Evolutionary conservation across 2,329 filamentous ascomycete genomes (phyloP), one percentile per base, ranked within the genome.

Genomic region (Cordyceps farinosa): DNA sequence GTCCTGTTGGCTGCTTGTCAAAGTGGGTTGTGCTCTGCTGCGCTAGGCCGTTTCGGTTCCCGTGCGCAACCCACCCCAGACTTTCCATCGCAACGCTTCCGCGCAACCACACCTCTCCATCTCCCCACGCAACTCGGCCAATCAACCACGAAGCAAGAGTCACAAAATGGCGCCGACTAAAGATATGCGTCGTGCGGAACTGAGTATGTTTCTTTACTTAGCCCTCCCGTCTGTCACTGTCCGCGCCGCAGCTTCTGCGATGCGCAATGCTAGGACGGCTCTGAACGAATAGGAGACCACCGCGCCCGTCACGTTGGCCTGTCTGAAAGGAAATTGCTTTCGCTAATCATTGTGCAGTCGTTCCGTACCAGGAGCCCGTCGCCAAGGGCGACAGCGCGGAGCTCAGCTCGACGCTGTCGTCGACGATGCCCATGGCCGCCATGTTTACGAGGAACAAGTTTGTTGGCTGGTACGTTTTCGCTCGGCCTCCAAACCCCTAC

Each of bases 401-500:
- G 72, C 84, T 96, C 76, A 82, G 86, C 60, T 89, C 90, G 77
- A 91, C 82, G 34, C 72, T 88, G 62, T 80, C 84, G 34, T 94
- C 89, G 72, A 96, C 93, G 42, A 82, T 98, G 73, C 94, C 94
- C 64, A 97, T 97, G 94, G 92, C 91, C 64, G 93, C 93, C 67
- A 96, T 97, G 84, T 95, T 97, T 75, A 95, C 90, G 70, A 85
- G 92, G 69, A 97, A 96, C 79, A 90, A 91, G 84, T 95, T 85
- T 71, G 78, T 89, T 64, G 86, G 86, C 72, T 89, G 86, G 84
- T 86, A 76, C 65, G 80, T 74, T 53, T 22, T 13, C 32, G 9
- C 38, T 22, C 22, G 22, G 22, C 22, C 22, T 22, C 22, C 22
- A 22, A 22, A 22, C 22, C 22, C 22, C 22, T 22, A 22, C 22